Evolutionary conservation across 768 basidiomycete species (phyloP), one percentile per base, ranked within the genome.

Genomic region (Dioszegia crocea): DNA sequence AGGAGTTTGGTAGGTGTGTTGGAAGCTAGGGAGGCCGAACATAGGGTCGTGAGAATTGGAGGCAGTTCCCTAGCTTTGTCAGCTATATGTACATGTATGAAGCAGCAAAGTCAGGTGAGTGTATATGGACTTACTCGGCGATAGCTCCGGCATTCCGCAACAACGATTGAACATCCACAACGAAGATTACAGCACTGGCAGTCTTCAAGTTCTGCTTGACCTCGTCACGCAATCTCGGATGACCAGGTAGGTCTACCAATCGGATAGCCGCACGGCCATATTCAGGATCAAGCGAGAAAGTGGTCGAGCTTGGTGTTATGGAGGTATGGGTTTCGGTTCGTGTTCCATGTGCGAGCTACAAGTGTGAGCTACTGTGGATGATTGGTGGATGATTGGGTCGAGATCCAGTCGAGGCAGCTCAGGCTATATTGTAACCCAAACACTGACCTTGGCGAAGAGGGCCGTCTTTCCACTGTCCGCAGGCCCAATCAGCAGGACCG

Each of bases 201-300:
- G 67, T 61, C 26, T 46, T 60, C 14, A 70, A 31, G 30, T 65
- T 40, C 36, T 58, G 64, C 59, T 65, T 65, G 33, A 65, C 30
- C 30, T 63, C 62, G 40, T 73, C 71, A 16, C 61, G 49, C 47
- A 76, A 45, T 53, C 75, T 61, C 12, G 73, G 71, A 60, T 76
- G 75, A 24, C 75, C 75, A 27, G 75, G 75, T 1, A 76, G 27
- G 46, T 76, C 75, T 9, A 73, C 55, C 39, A 76, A 49, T 17
- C 58, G 41, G 33, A 76, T 55, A 10, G 48, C 43, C 19, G 45
- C 49, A 6, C 31, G 27, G 1, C 38, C 54, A 51, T 52, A 19
- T 12, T 61, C 61, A 10, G 65, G 50, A 11, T 56, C 12, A 26
- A 70, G 43, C 4, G 57, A 33, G 51, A 74, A 65, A 14, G 73